phyloP scores from a whole-genome alignment of 2,329 filamentous ascomycete species.

The Claviceps pazoutovae region DNA sequence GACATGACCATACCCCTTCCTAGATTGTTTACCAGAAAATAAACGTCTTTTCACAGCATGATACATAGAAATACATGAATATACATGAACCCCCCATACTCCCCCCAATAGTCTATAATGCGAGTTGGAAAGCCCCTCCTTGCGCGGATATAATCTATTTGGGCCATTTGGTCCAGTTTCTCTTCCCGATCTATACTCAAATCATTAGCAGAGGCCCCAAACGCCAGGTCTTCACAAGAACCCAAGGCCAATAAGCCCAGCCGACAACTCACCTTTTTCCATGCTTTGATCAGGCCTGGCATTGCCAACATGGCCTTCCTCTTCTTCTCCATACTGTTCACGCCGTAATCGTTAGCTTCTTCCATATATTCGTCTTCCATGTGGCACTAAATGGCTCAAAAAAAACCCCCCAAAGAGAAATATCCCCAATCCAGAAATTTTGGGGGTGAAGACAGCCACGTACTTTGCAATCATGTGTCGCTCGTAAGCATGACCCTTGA shows the following conservation, averaged over 20 bases:
- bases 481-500: constrained; percentile 94
- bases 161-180: constrained; percentile 44
- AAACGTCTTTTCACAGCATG: constrained; percentile 1
- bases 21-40: too few relatives aligned
- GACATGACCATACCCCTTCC: too few relatives aligned
- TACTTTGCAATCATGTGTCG: constrained; percentile 65
- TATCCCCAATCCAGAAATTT: too few relatives aligned
- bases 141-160: constrained; percentile 25
- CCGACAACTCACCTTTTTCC: constrained; percentile 66
- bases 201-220: constrained; percentile 18
- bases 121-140: neutral
- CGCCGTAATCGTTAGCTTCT: constrained; percentile 5
- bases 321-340: constrained; percentile 63
- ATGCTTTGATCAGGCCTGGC: constrained; percentile 80
- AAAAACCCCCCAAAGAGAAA: neutral
- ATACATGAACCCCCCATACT: constrained; percentile 15
- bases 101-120: neutral
- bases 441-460: constrained; percentile 15
- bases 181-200: constrained; percentile 33
- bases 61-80: constrained; percentile 20
- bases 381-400: neutral
- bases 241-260: too few relatives aligned
- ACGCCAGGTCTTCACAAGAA: too few relatives aligned
- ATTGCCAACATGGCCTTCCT: constrained; percentile 89
- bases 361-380: neutral